A percentile compares a stretch with the other conserved stretches of the same genome.
phyloP scores from a whole-genome alignment of 108 stramenopile species.

The Cyclostephanos invisitatus region DNA sequence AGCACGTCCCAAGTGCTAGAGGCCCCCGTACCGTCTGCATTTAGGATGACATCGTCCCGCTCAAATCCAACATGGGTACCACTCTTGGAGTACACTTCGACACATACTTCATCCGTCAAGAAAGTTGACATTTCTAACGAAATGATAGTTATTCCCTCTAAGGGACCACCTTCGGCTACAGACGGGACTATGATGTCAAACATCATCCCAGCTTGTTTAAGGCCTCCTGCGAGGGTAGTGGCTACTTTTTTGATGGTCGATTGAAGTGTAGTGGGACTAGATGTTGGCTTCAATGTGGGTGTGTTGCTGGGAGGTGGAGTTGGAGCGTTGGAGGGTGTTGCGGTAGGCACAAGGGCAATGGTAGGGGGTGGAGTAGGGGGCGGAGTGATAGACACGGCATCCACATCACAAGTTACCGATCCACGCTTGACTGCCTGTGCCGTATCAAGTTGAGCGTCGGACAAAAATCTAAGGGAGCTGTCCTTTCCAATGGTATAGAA shows the following conservation, averaged over 20 bases:
- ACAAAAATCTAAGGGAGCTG: slow-evolving; percentile 5
- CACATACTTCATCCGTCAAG: slow-evolving; percentile 33
- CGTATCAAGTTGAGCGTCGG: slow-evolving; percentile 41
- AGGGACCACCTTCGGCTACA: slow-evolving; percentile 41
- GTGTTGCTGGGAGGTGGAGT: slow-evolving; percentile 21
- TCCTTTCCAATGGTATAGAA: slow-evolving; percentile 32
- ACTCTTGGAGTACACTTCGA: slow-evolving; percentile 43
- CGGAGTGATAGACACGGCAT: slow-evolving; percentile 25
- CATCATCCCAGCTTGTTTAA: slow-evolving; percentile 40
- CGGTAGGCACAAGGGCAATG: background rate
- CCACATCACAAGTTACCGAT: slow-evolving; percentile 27
- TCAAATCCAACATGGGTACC: slow-evolving; percentile 46
- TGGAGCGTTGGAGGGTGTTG: slow-evolving; percentile 7
- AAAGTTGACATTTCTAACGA: slow-evolving; percentile 36
- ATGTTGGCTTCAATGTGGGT: slow-evolving; percentile 12
- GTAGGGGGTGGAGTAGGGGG: slow-evolving; percentile 26
- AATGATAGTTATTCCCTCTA: slow-evolving; percentile 36
- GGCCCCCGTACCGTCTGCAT: slow-evolving; percentile 13
- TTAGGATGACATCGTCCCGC: slow-evolving; percentile 8
- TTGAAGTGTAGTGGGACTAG: slow-evolving; percentile 17
- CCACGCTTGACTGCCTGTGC: slow-evolving; percentile 56
- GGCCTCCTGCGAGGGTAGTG: slow-evolving; percentile 36
- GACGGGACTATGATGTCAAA: slow-evolving; percentile 40
- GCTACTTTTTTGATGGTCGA: slow-evolving; percentile 31
- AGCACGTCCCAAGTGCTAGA: slow-evolving; percentile 27